A percentile compares a stretch with the other conserved stretches of the same genome.
These are phyloP conservation scores for Apophysomyces elegans DNA, from an alignment of 371 early-diverging fungal species.

Conservation along the genomic window DNA sequence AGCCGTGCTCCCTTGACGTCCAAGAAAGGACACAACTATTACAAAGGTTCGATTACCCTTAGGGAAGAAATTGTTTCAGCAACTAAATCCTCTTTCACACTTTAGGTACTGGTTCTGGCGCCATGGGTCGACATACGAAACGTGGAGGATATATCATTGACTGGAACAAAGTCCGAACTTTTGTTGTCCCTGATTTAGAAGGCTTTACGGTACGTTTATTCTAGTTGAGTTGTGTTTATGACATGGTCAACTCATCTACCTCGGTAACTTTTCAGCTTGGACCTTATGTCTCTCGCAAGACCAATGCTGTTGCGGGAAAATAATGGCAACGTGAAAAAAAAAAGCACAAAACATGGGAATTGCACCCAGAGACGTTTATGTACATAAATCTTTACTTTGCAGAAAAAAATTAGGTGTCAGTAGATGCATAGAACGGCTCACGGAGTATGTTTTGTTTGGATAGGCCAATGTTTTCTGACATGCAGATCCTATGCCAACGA, in stretches of 20 bases:
- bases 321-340: neutral
- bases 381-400: neutral
- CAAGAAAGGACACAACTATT: slow-evolving; percentile 83
- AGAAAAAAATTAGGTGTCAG: too few relatives aligned
- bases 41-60: slow-evolving; percentile 64
- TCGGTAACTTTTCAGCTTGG: slow-evolving; percentile 49
- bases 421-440: too few relatives aligned
- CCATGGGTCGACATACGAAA: slow-evolving; percentile 86
- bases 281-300: slow-evolving; percentile 74
- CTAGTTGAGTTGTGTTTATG: too few relatives aligned
- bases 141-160: slow-evolving; percentile 77
- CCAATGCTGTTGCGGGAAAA: slow-evolving; percentile 20
- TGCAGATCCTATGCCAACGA: too few relatives aligned
- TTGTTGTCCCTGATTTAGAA: slow-evolving; percentile 79
- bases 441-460: too few relatives aligned
- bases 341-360: neutral
- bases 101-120: slow-evolving; percentile 79
- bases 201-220: slow-evolving; percentile 63
- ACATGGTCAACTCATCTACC: neutral
- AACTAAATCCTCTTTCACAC: neutral
- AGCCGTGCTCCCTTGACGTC: slow-evolving; percentile 76
- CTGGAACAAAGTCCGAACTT: slow-evolving; percentile 77
- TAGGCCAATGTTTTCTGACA: too few relatives aligned
- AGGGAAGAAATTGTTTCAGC: too few relatives aligned
- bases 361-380: neutral